Evolutionary conservation across 2,329 filamentous ascomycete species (phyloP), one percentile per base, ranked within the genome.

Genomic region (Fusarium domesticum): DNA sequence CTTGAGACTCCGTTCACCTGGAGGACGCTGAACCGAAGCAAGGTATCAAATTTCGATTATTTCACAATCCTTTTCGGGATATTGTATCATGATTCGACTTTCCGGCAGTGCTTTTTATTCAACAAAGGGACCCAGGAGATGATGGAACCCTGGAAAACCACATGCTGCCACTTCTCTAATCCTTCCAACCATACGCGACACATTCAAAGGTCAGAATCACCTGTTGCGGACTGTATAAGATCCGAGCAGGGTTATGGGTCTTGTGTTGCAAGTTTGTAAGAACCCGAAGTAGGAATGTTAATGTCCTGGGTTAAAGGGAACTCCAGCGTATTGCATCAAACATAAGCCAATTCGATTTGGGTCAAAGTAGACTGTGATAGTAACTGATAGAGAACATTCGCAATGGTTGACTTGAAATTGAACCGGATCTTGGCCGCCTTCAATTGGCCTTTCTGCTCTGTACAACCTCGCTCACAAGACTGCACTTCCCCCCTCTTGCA

Each of bases 181-280:
- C n/a, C n/a, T 33, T 48, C 55, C 47, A 56, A 53, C 47, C 43
- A 50, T 39, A 28, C 23, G 23, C 23, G 48, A 48, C 20, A 45
- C 44, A 25, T 39, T 43, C 28, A 53, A 53, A 51, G 51, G 53
- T 58, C 51, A 59, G 37, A 47, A 49, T 59, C 50, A 53, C 44
- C 47, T 55, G 56, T 59, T 51, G 36, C 46, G 47, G 56, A 33
- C 23, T 32, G 42, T 28, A 28, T 32, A 35, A 47, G 51, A 47
- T 53, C 43, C 48, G 45, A 35, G 19, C 23, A 35, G 18, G 6
- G 39, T 33, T 47, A 59, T 42, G 56, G 51, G 44, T 36, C 41
- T 16, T 37, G n/a, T n/a, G n/a, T n/a, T n/a, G n/a, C n/a, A n/a
- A n/a, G n/a, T n/a, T n/a, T n/a, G n/a, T n/a, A n/a, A n/a, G n/a